Evolutionary conservation across 2,329 filamentous ascomycete genomes (phyloP).

Genomic region (Talaromyces piceae): DNA sequence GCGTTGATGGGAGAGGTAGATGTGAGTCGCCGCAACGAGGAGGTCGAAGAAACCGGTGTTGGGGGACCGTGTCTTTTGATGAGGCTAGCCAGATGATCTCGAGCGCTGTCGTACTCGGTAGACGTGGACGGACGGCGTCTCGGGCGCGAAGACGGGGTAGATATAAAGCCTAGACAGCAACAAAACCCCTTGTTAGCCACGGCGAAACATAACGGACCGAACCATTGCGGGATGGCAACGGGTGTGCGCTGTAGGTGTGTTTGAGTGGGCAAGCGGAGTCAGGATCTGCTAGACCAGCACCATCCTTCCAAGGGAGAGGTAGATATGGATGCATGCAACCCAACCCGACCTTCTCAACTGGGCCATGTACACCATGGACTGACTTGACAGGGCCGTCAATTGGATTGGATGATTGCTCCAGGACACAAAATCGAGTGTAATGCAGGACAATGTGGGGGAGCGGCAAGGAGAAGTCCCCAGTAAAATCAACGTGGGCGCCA

Average conservation of each 20-base stretch:
- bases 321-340: neutral
- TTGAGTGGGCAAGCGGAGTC: too few relatives aligned
- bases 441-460: neutral
- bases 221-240: too few relatives aligned
- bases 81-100: conserved; percentile 30
- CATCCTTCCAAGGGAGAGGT: neutral
- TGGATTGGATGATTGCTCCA: neutral
- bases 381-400: neutral
- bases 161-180: neutral
- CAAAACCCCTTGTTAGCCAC: neutral
- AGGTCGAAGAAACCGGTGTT: conserved; percentile 30
- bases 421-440: neutral
- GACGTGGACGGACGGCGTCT: conserved; percentile 19
- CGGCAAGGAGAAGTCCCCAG: neutral
- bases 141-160: conserved; percentile 13
- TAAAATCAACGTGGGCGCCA: neutral
- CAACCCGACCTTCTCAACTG: too few relatives aligned
- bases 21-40: conserved; percentile 31
- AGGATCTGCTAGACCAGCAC: neutral
- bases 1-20: conserved; percentile 31
- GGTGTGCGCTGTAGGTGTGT: too few relatives aligned
- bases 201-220: neutral
- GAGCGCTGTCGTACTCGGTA: conserved; percentile 20
- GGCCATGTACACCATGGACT: neutral
- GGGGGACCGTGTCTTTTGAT: conserved; percentile 33